These are phyloP conservation scores for Chrysosporium keratinophilum DNA, from an alignment of 2,329 filamentous ascomycete species.

Conservation along the genomic window DNA sequence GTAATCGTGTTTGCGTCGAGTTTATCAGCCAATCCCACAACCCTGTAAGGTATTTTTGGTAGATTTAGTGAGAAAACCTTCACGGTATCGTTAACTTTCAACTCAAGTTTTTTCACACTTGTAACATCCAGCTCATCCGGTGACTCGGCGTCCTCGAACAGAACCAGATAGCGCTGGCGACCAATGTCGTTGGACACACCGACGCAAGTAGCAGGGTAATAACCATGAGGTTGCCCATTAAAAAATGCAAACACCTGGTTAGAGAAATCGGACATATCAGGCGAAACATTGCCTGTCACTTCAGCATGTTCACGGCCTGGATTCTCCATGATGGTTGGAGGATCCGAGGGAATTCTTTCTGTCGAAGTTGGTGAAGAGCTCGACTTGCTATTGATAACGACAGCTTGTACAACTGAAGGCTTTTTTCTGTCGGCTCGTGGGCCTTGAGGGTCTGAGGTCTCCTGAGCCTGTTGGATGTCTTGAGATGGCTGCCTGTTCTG, in stretches of 20 bases:
- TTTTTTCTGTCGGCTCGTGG: not conserved
- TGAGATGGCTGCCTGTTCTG: not conserved
- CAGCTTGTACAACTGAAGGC: conserved; percentile 3
- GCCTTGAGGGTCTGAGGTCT: not conserved
- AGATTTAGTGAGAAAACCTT: conserved; percentile 37
- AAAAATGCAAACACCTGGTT: conserved; percentile 51
- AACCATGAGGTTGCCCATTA: conserved; percentile 45
- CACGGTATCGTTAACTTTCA: conserved; percentile 37
- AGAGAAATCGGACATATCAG: conserved; percentile 28
- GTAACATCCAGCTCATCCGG: conserved; percentile 33
- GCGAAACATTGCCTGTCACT: not conserved
- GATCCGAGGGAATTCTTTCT: conserved; percentile 6
- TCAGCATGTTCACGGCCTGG: not conserved
- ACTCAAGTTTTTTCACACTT: conserved; percentile 36
- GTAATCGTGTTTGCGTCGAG: conserved; percentile 17
- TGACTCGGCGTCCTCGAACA: conserved; percentile 35
- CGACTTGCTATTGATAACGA: conserved; percentile 12
- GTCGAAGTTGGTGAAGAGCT: conserved; percentile 12
- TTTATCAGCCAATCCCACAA: conserved; percentile 34
- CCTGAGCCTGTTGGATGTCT: not conserved
- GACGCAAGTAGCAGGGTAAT: conserved; percentile 51
- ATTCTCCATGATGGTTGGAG: not conserved
- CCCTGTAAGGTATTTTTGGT: conserved; percentile 36
- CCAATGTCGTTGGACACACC: conserved; percentile 33
- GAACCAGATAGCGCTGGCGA: conserved; percentile 36